These are phyloP conservation scores for Cicer judaicum DNA, from an alignment of 306 rosid genomes.

Conservation along the genomic window DNA sequence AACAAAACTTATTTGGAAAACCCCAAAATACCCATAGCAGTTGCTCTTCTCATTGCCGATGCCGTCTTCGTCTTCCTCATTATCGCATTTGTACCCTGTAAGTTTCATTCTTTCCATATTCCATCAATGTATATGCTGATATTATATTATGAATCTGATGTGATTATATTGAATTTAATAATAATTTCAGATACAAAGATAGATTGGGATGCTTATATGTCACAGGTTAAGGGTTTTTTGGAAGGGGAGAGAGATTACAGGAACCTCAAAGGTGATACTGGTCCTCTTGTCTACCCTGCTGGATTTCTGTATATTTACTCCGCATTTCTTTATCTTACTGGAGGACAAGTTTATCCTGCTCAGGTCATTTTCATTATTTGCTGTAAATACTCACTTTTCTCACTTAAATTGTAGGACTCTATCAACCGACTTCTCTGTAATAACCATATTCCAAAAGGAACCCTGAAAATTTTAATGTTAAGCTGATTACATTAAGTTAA, in stretches of 20 bases:
- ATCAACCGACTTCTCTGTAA: no score
- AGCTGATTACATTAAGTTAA: no score
- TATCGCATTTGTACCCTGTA: constrained; percentile 82
- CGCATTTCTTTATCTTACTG: constrained; percentile 67
- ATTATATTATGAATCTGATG: not conserved
- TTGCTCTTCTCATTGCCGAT: constrained; percentile 64
- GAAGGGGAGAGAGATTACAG: constrained; percentile 84
- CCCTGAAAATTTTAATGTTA: no score
- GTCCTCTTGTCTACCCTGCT: constrained; percentile 96
- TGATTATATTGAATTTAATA: constrained; percentile 13
- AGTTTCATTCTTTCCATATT: constrained; percentile 8
- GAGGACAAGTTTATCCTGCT: constrained; percentile 77
- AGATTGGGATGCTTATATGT: constrained; percentile 99
- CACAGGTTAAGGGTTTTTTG: constrained; percentile 81
- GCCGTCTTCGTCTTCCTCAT: constrained; percentile 67
- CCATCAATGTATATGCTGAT: not conserved
- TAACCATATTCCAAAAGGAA: no score
- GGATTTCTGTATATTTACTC: constrained; percentile 83
- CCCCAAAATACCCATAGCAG: constrained; percentile 56
- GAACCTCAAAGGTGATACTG: constrained; percentile 91
- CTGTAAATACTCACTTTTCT: no score
- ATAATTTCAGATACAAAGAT: constrained; percentile 82
- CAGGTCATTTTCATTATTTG: constrained; percentile 54
- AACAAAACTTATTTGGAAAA: constrained; percentile 11
- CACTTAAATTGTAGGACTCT: no score